Evolutionary conservation across 2,329 filamentous ascomycete species (phyloP).

Genomic region (Talaromyces funiculosus): DNA sequence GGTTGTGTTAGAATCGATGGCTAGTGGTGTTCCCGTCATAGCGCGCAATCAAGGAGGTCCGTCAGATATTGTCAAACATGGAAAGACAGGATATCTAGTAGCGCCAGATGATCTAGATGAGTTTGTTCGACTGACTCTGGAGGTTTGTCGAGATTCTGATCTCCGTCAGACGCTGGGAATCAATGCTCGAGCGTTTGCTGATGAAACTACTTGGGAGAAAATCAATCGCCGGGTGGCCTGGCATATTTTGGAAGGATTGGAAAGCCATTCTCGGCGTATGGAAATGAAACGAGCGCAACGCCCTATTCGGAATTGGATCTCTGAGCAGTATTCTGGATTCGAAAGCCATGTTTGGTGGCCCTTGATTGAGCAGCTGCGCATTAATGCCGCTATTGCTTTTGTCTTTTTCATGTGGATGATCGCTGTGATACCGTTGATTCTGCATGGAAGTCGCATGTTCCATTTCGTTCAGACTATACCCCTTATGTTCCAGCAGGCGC

Average conservation of each 20-base stretch:
- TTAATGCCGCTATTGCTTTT: slow-evolving; percentile 27
- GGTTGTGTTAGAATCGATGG: slow-evolving; percentile 66
- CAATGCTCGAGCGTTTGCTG: slow-evolving; percentile 52
- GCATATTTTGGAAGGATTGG: slow-evolving; percentile 51
- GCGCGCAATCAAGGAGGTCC: slow-evolving; percentile 65
- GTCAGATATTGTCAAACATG: slow-evolving; percentile 59
- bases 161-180: slow-evolving; percentile 44
- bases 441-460: slow-evolving; percentile 28
- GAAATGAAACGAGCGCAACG: slow-evolving; percentile 9
- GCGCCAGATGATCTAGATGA: slow-evolving; percentile 53
- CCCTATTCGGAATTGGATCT: slow-evolving; percentile 21
- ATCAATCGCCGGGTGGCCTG: slow-evolving; percentile 66
- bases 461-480: slow-evolving; percentile 14
- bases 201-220: slow-evolving; percentile 63
- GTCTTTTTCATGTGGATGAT: slow-evolving; percentile 35
- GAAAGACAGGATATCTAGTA: slow-evolving; percentile 56
- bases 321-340: slow-evolving; percentile 16
- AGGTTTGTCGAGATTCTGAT: slow-evolving; percentile 44
- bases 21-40: slow-evolving; percentile 62
- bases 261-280: slow-evolving; percentile 21
- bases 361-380: slow-evolving; percentile 22
- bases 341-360: slow-evolving; percentile 16
- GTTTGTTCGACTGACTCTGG: slow-evolving; percentile 52
- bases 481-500: slow-evolving; percentile 14
- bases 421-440: slow-evolving; percentile 32